phyloP scores from a whole-genome alignment of 78 protist species.

The Salpingoeca rosetta region DNA sequence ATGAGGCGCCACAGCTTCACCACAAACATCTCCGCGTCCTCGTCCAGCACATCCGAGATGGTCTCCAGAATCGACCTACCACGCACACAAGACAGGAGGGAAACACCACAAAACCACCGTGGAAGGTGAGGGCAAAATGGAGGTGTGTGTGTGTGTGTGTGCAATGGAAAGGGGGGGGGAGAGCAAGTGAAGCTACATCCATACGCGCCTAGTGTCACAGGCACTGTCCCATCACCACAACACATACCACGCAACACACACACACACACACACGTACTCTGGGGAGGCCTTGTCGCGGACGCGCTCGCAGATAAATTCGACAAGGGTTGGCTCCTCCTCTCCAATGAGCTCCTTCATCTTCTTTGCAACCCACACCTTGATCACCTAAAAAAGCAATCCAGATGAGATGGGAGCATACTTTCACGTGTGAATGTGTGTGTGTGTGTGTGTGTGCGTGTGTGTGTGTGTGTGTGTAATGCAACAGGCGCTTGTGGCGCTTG shows the following conservation, averaged over 20 bases:
- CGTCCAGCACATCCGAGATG: conserved; percentile 21
- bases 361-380: not conserved
- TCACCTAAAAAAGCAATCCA: not conserved
- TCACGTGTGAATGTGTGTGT: not conserved
- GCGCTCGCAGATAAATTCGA: conserved; percentile 4
- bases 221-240: too few relatives aligned
- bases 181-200: too few relatives aligned
- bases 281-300: not conserved
- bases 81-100: too few relatives aligned
- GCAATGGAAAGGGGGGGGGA: too few relatives aligned
- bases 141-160: too few relatives aligned
- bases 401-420: not conserved
- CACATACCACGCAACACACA: too few relatives aligned
- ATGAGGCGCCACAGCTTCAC: conserved; percentile 39
- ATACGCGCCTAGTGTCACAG: too few relatives aligned
- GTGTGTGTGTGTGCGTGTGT: not conserved
- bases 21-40: conserved; percentile 24
- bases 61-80: not conserved
- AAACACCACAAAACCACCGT: too few relatives aligned
- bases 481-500: not conserved
- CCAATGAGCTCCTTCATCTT: not conserved
- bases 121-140: too few relatives aligned
- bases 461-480: not conserved
- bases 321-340: conserved; percentile 6
- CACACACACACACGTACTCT: too few relatives aligned